A percentile compares a stretch with the other conserved stretches of the same genome.
Evolutionary conservation across 2,329 filamentous ascomycete genomes (phyloP).

Genomic region (Xylaria sp.): DNA sequence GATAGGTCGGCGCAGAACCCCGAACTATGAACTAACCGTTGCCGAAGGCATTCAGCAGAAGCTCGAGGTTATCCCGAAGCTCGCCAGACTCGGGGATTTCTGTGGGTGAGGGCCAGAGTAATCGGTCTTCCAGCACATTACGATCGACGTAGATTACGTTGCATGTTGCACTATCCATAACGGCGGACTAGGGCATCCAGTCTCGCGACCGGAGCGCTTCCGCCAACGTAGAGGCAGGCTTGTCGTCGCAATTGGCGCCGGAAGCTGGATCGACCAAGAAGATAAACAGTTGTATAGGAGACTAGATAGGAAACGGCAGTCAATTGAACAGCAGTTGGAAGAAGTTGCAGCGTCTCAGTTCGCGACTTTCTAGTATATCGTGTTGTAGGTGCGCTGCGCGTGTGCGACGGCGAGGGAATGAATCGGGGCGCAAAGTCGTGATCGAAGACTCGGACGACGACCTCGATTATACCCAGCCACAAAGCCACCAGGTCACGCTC

Average conservation of each 20-base stretch:
- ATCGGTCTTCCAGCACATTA: slow-evolving; percentile 50
- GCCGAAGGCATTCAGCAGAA: slow-evolving; percentile 57
- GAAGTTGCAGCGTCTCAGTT: slow-evolving; percentile 28
- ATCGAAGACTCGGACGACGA: slow-evolving; percentile 25
- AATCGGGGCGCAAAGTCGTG: slow-evolving; percentile 28
- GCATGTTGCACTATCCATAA: slow-evolving; percentile 60
- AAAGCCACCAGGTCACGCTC: slow-evolving; percentile 28
- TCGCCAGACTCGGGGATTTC: slow-evolving; percentile 38
- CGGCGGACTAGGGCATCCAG: slow-evolving; percentile 59
- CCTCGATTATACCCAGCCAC: slow-evolving; percentile 31
- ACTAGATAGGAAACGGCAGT: slow-evolving; percentile 1
- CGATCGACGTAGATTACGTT: slow-evolving; percentile 65
- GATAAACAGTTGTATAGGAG: slow-evolving; percentile 16
- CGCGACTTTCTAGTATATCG: slow-evolving; percentile 21
- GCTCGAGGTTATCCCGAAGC: slow-evolving; percentile 49
- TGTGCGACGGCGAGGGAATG: slow-evolving; percentile 30
- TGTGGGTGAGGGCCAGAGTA: slow-evolving; percentile 38
- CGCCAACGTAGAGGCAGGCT: slow-evolving; percentile 39
- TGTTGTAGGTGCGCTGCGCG: slow-evolving; percentile 6
- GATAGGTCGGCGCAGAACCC: not conserved
- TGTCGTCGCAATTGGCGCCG: slow-evolving; percentile 29
- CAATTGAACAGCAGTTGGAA: slow-evolving; percentile 20
- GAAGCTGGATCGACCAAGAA: slow-evolving; percentile 10
- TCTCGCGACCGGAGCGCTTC: slow-evolving; percentile 63
- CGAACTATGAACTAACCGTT: slow-evolving; percentile 47